Percentiles rank a stretch among this genome's conserved stretches.
phyloP scores from a whole-genome alignment of 441 rosid genomes.

The Hypseocharis bilobata region DNA sequence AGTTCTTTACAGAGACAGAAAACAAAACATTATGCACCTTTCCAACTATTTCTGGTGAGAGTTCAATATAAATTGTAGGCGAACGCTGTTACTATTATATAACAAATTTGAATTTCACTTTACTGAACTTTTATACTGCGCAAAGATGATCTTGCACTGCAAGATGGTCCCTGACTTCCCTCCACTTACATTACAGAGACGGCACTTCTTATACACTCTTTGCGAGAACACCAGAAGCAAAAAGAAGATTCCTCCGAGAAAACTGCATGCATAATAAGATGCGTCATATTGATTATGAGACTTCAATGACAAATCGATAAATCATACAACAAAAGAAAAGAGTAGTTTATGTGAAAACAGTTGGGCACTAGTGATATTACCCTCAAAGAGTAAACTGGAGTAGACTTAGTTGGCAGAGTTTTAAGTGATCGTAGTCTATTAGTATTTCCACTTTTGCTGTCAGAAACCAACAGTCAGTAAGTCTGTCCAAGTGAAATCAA shows the following conservation, averaged over 20 bases:
- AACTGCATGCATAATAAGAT: slow-evolving; percentile 36
- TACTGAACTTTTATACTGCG: neutral
- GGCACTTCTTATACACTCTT: slow-evolving; percentile 25
- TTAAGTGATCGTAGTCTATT: slow-evolving; percentile 70
- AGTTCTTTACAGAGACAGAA: neutral
- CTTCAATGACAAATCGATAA: neutral
- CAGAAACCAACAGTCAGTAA: neutral
- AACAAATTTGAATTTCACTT: neutral
- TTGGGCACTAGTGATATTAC: slow-evolving; percentile 29
- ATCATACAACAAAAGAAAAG: neutral
- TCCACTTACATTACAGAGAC: neutral
- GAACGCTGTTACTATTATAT: neutral
- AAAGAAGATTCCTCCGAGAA: slow-evolving; percentile 73
- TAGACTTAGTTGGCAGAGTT: slow-evolving; percentile 72
- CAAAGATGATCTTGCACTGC: neutral
- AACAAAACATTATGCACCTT: neutral
- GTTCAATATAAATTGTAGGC: neutral
- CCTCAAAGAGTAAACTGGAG: slow-evolving; percentile 66
- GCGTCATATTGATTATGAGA: neutral
- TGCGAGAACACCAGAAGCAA: slow-evolving; percentile 69
- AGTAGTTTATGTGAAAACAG: neutral
- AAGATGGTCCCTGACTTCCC: neutral
- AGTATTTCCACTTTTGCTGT: slow-evolving; percentile 55
- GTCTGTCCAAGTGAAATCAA: neutral
- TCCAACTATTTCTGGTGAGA: neutral